Conservation (phyloP, 2,329 filamentous ascomycete genomes). For the Aspergillus sp. region DNA sequence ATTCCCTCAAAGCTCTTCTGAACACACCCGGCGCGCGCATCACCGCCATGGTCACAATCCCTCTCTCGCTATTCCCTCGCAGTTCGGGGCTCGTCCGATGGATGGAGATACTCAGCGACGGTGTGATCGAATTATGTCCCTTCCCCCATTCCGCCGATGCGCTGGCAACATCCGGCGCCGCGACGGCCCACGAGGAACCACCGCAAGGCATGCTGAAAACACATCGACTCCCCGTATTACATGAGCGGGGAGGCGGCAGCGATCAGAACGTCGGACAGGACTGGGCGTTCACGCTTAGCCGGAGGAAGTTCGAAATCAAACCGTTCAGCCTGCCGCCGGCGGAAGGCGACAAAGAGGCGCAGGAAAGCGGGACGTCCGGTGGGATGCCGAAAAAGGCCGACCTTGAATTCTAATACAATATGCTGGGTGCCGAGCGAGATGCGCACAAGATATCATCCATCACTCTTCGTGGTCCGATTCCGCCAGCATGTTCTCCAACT, state of each 20-base stretch:
- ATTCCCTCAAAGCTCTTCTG: constrained; percentile 72
- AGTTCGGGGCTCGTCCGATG: constrained; percentile 74
- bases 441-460: constrained; percentile 8
- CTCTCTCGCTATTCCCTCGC: constrained; percentile 76
- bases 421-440: constrained; percentile 4
- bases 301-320: constrained; percentile 78
- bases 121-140: constrained; percentile 78
- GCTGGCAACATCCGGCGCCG: constrained; percentile 52
- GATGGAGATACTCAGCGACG: constrained; percentile 82
- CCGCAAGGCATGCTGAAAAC: constrained; percentile 83
- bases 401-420: constrained; percentile 65
- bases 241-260: constrained; percentile 83
- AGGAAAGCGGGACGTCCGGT: constrained; percentile 46
- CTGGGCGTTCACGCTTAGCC: constrained; percentile 84
- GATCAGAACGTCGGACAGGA: constrained; percentile 73
- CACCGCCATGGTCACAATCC: constrained; percentile 73
- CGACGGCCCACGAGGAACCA: constrained; percentile 66
- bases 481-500: constrained; percentile 60
- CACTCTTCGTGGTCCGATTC: constrained; percentile 39
- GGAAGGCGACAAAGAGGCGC: constrained; percentile 68
- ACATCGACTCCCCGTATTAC: constrained; percentile 78
- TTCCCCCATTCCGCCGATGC: constrained; percentile 62
- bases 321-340: constrained; percentile 87
- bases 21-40: constrained; percentile 64
- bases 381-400: constrained; percentile 62